These are phyloP conservation scores for Trametes sanguinea DNA, from an alignment of 768 basidiomycete genomes.

Conservation along the genomic window DNA sequence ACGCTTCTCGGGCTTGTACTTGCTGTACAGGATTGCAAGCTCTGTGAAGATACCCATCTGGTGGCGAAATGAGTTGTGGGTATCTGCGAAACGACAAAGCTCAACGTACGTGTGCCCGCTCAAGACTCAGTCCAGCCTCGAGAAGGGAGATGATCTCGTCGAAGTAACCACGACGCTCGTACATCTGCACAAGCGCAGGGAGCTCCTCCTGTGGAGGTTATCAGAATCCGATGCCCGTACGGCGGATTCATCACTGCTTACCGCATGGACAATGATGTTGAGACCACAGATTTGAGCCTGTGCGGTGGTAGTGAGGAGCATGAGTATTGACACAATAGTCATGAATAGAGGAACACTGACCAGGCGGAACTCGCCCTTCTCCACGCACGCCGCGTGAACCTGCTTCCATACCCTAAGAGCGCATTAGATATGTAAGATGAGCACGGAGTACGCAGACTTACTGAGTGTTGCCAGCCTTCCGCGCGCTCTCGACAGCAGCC, in stretches of 20 bases:
- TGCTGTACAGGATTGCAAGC: constrained; percentile 87
- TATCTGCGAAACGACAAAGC: background rate
- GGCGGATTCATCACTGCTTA: constrained; percentile 24
- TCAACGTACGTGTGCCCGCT: constrained; percentile 81
- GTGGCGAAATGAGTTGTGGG: constrained; percentile 8
- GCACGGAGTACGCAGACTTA: constrained; percentile 39
- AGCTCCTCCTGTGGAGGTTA: constrained; percentile 66
- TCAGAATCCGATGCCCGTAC: background rate
- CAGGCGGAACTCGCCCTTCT: constrained; percentile 95
- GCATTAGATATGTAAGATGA: background rate
- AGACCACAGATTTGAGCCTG: constrained; percentile 98
- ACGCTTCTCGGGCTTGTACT: constrained; percentile 93
- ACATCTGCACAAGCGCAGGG: constrained; percentile 69
- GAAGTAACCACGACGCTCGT: constrained; percentile 91
- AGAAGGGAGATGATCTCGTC: constrained; percentile 90
- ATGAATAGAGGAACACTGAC: constrained; percentile 38
- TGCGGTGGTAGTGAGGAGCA: background rate
- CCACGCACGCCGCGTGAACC: constrained; percentile 97
- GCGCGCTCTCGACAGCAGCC: constrained; percentile 97
- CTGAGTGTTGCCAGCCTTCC: constrained; percentile 99
- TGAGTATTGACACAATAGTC: background rate
- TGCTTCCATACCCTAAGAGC: constrained; percentile 94
- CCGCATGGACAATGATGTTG: constrained; percentile 93
- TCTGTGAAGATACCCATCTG: constrained; percentile 98
- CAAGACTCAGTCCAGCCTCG: constrained; percentile 94